Conservation (phyloP, 1,139 yeast genomes). For the Candida sojae region DNA sequence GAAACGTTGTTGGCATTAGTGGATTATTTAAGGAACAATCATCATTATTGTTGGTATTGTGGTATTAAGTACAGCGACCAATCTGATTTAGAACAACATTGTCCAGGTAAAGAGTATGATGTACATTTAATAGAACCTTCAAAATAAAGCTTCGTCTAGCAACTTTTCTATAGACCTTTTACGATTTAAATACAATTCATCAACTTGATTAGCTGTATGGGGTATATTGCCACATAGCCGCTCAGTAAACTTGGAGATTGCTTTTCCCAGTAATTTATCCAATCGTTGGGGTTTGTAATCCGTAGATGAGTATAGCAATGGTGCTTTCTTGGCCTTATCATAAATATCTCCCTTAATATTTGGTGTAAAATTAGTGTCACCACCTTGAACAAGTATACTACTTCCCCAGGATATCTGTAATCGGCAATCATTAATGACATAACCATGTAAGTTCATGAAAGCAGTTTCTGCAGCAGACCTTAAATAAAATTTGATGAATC, state of each 20-base stretch:
- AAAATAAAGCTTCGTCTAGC: constrained; percentile 13
- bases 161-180: constrained; percentile 18
- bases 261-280: constrained; percentile 18
- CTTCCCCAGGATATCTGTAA: constrained; percentile 39
- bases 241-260: constrained; percentile 9
- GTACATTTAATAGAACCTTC: constrained; percentile 10
- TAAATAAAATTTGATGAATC: constrained; percentile 27
- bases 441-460: constrained; percentile 32
- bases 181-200: constrained; percentile 19
- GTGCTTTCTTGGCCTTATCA: constrained; percentile 18
- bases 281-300: constrained; percentile 18
- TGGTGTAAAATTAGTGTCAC: constrained; percentile 11
- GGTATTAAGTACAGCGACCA: constrained; percentile 20
- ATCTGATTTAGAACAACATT: constrained; percentile 14
- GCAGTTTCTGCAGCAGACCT: constrained; percentile 43
- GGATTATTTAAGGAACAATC: constrained; percentile 22
- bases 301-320: constrained; percentile 21
- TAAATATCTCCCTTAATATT: constrained; percentile 14
- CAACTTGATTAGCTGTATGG: constrained; percentile 15
- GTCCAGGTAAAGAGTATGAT: constrained; percentile 24
- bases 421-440: constrained; percentile 30
- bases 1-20: constrained; percentile 12
- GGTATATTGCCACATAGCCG: constrained; percentile 24
- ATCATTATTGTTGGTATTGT: constrained; percentile 33
- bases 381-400: constrained; percentile 7